A percentile compares a stretch with the other conserved stretches of the same genome.
These are phyloP conservation scores for Amylostereum chailletii DNA, from an alignment of 1,284 basidiomycete genomes.

Conservation along the genomic window DNA sequence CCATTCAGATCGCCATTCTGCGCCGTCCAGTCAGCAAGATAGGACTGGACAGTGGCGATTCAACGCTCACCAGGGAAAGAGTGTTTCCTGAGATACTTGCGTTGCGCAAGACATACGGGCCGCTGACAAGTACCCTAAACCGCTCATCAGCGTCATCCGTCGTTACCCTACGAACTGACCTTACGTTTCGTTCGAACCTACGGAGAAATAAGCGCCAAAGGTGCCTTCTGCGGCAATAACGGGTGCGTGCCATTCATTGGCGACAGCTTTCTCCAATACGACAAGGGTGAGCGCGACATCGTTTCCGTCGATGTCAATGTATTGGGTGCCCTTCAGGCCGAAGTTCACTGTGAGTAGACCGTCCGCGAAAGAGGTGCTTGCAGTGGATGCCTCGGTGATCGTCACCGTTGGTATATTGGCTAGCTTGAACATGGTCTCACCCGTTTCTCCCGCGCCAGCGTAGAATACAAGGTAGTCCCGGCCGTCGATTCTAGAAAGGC, in stretches of 20 bases:
- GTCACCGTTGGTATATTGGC: conserved; percentile 20
- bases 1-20: conserved; percentile 41
- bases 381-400: conserved; percentile 18
- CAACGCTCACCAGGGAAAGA: conserved; percentile 24
- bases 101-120: conserved; percentile 40
- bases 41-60: background rate
- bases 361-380: conserved; percentile 22
- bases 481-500: conserved; percentile 23
- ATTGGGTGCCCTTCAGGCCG: conserved; percentile 25
- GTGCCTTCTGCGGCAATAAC: conserved; percentile 25
- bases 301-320: conserved; percentile 20
- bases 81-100: conserved; percentile 27
- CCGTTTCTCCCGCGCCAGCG: conserved; percentile 30
- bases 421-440: conserved; percentile 34
- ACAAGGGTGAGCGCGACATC: conserved; percentile 24
- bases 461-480: conserved; percentile 37
- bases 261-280: conserved; percentile 35
- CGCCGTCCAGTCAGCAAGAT: background rate
- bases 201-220: conserved; percentile 36
- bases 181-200: conserved; percentile 39
- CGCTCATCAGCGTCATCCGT: background rate
- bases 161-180: conserved; percentile 1
- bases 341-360: conserved; percentile 31
- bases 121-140: conserved; percentile 36
- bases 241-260: conserved; percentile 40